Conservation (phyloP, 2,329 filamentous ascomycete genomes). For the Fusarium miscanthi region DNA sequence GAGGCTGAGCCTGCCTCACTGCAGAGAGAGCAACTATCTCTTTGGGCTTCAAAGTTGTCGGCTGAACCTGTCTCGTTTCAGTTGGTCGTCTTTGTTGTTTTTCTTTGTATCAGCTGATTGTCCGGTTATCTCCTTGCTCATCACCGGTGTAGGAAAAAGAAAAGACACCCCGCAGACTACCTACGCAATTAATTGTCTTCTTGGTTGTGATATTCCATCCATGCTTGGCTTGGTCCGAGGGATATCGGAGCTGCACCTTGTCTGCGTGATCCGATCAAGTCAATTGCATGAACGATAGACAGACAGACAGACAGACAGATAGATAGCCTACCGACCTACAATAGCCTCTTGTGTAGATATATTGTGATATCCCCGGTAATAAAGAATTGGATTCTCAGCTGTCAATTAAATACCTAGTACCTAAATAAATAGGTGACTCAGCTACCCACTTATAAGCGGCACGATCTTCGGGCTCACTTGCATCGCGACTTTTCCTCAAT, state of each 20-base stretch:
- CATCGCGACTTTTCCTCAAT: constrained; percentile 39
- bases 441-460: constrained; percentile 40
- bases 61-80: neutral
- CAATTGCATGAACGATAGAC: neutral
- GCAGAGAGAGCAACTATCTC: neutral
- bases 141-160: constrained; percentile 16
- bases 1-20: constrained; percentile 13
- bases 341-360: neutral
- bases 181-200: neutral
- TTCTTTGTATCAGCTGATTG: neutral
- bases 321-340: neutral
- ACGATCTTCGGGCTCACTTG: constrained; percentile 38
- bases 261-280: neutral
- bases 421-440: neutral
- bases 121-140: constrained; percentile 13
- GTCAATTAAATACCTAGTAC: neutral
- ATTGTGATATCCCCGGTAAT: neutral
- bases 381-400: neutral
- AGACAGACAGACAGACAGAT: too few species aligned
- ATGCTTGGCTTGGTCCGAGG: constrained; percentile 3
- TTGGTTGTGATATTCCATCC: neutral
- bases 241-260: neutral
- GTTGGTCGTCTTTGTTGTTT: neutral
- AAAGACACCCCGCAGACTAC: constrained; percentile 30
- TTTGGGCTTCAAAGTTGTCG: neutral